Base-by-base conservation (phyloP, 2,329 filamentous ascomycete species). In the Arachnopeziza araneosa region DNA sequence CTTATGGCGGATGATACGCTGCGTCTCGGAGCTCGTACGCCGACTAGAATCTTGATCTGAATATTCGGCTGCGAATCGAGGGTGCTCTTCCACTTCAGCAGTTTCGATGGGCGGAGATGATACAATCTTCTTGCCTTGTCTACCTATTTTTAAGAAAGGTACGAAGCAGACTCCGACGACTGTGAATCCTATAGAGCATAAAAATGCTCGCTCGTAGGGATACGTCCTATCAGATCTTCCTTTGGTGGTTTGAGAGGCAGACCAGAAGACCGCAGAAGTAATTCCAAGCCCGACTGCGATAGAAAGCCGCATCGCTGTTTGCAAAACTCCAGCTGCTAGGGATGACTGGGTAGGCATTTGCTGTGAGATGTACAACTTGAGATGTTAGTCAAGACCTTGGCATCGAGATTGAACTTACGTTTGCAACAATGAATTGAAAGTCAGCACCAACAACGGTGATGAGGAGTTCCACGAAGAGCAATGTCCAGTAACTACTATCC, bases 351-450 rank as follows among this genome's bases (percentile, higher is more conserved):
- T 71, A 0, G 85, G 84, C 61, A 89, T 79, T 0, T 83, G 83
- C 2, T 83, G 84, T 76, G 88, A 83, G 57, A 89, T 85, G 64
- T 89, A 89, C 80, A 89, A 86, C 79, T 86, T 2, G 8, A 48
- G 14, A 22, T 3, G 32, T 67, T 26, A 63, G 66, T 24, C 26
- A 55, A 2, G 48, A 26, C 23, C 24, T 21, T n/a, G 19, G 32
- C 14, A 44, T 19, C n/a, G 21, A 19, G 17, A 26, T 10, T 48
- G 1, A 17, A 73, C 80, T 66, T 70, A 85, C 82, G 66, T 90
- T 89, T 2, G 83, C 81, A 23, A 89, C 86, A 61, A 88, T 88
- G 71, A 89, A 89, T 60, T 89, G 82, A 36, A 90, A 81, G 68
- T 89, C 87, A 0, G 85, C 85, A 1, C 87, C 87, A 3, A 87